Percentiles rank a stretch among this genome's conserved stretches.
Evolutionary conservation across 2,329 filamentous ascomycete genomes (phyloP).

Genomic region (Lasiodiplodia sp.): DNA sequence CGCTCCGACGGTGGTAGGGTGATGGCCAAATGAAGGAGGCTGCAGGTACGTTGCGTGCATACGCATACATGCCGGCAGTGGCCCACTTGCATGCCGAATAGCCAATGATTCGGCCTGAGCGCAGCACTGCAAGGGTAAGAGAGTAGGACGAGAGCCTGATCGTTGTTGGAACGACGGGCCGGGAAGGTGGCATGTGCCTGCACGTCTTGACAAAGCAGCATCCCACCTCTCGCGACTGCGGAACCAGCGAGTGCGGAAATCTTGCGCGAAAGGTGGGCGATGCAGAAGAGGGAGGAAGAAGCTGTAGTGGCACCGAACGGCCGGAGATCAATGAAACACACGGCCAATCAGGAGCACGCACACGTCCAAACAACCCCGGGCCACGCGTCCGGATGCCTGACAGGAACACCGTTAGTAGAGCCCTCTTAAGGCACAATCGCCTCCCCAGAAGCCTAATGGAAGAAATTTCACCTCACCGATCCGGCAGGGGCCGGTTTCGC

Average conservation of each 20-base stretch:
- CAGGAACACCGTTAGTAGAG: background rate
- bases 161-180: conserved; percentile 12
- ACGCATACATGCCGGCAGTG: conserved; percentile 19
- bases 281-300: background rate
- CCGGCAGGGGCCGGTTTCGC: conserved; percentile 1
- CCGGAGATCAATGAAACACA: conserved; percentile 11
- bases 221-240: background rate
- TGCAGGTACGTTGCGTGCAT: conserved; percentile 26
- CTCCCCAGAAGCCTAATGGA: background rate
- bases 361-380: background rate
- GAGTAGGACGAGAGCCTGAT: background rate
- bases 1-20: background rate
- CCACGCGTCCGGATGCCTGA: conserved; percentile 26
- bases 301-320: background rate
- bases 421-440: background rate
- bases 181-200: background rate
- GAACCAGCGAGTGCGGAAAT: background rate
- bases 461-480: background rate
- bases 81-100: conserved; percentile 3
- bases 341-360: background rate
- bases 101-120: background rate
- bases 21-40: conserved; percentile 20
- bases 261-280: background rate
- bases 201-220: background rate
- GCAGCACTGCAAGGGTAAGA: background rate